phyloP scores from a whole-genome alignment of 75 land plant genomes.

The Pinus taeda region DNA sequence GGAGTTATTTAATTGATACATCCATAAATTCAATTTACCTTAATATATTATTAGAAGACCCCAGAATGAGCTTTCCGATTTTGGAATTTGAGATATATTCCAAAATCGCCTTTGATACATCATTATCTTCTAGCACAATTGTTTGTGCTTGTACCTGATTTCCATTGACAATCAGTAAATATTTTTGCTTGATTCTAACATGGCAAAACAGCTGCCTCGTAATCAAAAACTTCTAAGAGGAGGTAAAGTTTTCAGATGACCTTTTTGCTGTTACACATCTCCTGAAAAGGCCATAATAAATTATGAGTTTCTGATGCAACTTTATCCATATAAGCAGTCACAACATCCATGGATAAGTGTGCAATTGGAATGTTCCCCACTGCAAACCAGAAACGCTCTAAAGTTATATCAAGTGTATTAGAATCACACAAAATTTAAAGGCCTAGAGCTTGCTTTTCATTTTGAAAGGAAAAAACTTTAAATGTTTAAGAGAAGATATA shows the following conservation, averaged over 20 bases:
- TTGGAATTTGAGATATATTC: slow-evolving; percentile 29
- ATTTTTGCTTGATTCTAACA: background rate
- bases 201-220: background rate
- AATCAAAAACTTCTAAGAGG: background rate
- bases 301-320: slow-evolving; percentile 20
- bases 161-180: background rate
- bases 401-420: too few relatives aligned
- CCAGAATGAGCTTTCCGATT: slow-evolving; percentile 39
- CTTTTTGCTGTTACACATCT: slow-evolving; percentile 21
- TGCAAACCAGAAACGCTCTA: slow-evolving; percentile 20
- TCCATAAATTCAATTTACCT: background rate
- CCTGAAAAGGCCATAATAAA: slow-evolving; percentile 26
- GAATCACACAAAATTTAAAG: too few relatives aligned
- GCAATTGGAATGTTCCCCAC: slow-evolving; percentile 35
- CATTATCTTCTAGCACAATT: slow-evolving; percentile 49
- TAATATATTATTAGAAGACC: slow-evolving; percentile 13
- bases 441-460: too few relatives aligned
- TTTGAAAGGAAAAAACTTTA: too few relatives aligned
- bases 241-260: slow-evolving; percentile 11
- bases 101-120: slow-evolving; percentile 43
- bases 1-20: too few relatives aligned
- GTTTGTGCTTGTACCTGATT: slow-evolving; percentile 29
- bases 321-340: slow-evolving; percentile 30
- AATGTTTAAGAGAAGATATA: too few relatives aligned
- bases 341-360: slow-evolving; percentile 32